Conservation (phyloP, 2,329 filamentous ascomycete genomes). For the Pseudophaeomoniella oleicola region DNA sequence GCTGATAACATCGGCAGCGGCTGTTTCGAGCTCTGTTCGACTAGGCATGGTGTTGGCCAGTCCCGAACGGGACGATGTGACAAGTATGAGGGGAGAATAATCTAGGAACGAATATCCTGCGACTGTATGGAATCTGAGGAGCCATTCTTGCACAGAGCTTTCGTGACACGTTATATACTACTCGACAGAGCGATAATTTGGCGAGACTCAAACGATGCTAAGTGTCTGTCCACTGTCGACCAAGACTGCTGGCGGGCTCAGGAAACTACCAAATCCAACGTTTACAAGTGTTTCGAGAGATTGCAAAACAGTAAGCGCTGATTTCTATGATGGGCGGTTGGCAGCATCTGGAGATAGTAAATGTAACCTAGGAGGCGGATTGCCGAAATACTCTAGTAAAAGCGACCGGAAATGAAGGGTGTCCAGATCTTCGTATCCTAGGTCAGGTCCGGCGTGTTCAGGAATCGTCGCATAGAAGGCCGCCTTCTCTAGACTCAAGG, state of each 20-base stretch:
- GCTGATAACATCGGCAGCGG: no score
- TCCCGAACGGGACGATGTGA: no score
- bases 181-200: background rate
- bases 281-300: background rate
- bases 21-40: no score
- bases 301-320: background rate
- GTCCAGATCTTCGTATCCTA: background rate
- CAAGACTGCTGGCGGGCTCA: background rate
- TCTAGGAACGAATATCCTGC: no score
- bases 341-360: background rate
- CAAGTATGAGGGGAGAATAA: no score
- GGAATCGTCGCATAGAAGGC: background rate
- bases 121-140: background rate
- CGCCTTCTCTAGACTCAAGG: background rate
- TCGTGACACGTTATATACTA: background rate
- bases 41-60: no score
- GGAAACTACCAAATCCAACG: background rate
- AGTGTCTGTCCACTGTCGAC: background rate
- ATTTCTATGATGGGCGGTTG: background rate
- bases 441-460: background rate
- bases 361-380: background rate
- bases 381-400: background rate
- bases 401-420: background rate
- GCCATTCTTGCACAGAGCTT: background rate
- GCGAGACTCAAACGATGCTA: no score